Evolutionary conservation across 2,329 filamentous ascomycete species (phyloP), one percentile per base, ranked within the genome.

Genomic region (Hysterium pulicare): DNA sequence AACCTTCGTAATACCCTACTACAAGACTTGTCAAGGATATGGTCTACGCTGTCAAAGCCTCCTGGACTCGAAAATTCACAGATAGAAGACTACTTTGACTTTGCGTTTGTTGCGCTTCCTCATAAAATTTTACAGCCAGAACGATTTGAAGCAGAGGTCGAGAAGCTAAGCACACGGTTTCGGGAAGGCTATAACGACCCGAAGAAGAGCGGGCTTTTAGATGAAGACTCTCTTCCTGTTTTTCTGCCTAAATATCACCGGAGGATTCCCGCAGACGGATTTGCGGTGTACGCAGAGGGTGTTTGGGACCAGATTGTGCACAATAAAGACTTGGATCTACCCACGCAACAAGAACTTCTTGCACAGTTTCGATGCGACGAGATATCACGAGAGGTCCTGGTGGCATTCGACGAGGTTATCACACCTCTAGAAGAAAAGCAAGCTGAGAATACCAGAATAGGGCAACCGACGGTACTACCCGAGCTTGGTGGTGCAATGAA

Each of bases 281-380:
- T 97, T 62, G 87, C 91, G 0, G 78, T 90, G 46, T 98, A 98
- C 58, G 90, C 93, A 0, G 83, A 93, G 63, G 89, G 90, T 31
- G 82, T 98, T 33, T 98, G 93, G 93, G 90, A 97, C 59, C 91
- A 97, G 70, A 98, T 98, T 62, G 90, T 95, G 57, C 87, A 91
- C 74, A 98, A 98, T 77, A 98, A 98, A 70, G 93, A 98, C 61
- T 76, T 98, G 41, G 93, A 98, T 68, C 71, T 98, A 45, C 93
- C 93, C 3, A 97, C 93, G 0, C 93, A 98, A 65, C 93, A 98
- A 70, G 93, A 98, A 66, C 77, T 98, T 34, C 78, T 98, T 40
- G 93, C 93, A 9, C 93, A 98, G 66, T 98, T 97, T 73, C 83
- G 93, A 53, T 98, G 93, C 67, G 93, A 98, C 64, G 93, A 98